Base-by-base conservation (phyloP, 2,329 filamentous ascomycete species). In the Penicillium polonicum region DNA sequence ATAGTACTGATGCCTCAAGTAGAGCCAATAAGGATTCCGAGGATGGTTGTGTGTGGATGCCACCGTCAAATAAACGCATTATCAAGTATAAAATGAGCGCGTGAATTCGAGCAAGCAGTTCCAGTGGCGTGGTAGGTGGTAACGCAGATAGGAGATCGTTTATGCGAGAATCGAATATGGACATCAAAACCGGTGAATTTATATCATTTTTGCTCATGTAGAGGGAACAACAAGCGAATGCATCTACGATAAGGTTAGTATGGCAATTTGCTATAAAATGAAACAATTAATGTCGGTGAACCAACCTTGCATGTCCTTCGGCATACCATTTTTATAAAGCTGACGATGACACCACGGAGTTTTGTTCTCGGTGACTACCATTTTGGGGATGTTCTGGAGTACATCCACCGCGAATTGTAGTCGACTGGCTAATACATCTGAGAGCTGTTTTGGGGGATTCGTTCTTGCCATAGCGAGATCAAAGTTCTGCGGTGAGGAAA, bases 261-360 rank as follows among this genome's bases (percentile, higher is more conserved):
- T 17, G 6, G 33, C 33, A 35, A 35, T 35, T 17, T 17, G 13
- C 6, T 35, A 17, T 35, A 17, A 35, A 35, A 35, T 35, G 12
- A 15, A 17, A 38, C 12, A 19, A 5, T 10, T 19, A 2, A n/a
- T 19, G n/a, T 38, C 4, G 8, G 36, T 38, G 4, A 19, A 8
- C 51, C 19, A 63, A 79, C 80, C 82, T 73, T 84, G 79, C 64
- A 85, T 78, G 0, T 68, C 73, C 31, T 70, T 70, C 1, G 83
- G 83, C 81, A 85, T 83, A 9, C 66, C 55, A 2, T 80, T 74
- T n/a, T 72, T 72, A 58, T 83, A 85, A 0, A 86, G 71, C n/a
- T 72, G 67, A 0, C 73, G 72, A 60, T 86, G 83, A 31, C 74
- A 78, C 83, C 83, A 86, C 0, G 81, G 80, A 0, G 81, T 82